phyloP scores from a whole-genome alignment of 2,329 filamentous ascomycete genomes.

The Ceratocystis cubensis region DNA sequence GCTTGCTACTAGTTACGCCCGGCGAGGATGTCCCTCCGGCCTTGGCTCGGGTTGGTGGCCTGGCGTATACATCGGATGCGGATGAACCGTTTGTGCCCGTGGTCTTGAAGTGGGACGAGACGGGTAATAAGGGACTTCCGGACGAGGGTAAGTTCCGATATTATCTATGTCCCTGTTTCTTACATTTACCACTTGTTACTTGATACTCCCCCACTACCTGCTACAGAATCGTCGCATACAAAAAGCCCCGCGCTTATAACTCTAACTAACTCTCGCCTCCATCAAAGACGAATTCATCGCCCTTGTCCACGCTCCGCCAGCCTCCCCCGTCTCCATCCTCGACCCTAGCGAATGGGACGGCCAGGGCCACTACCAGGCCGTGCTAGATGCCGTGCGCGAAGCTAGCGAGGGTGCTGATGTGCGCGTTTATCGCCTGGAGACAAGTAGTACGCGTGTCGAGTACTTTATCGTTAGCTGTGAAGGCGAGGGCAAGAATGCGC shows the following conservation, averaged over 20 bases:
- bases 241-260: neutral
- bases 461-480: slow-evolving; percentile 67
- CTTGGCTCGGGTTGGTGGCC: slow-evolving; percentile 42
- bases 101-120: slow-evolving; percentile 47
- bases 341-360: slow-evolving; percentile 62
- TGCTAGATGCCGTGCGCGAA: slow-evolving; percentile 56
- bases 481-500: slow-evolving; percentile 40
- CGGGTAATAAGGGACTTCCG: slow-evolving; percentile 39
- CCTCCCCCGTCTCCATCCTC: slow-evolving; percentile 50
- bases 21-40: slow-evolving; percentile 47
- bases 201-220: neutral
- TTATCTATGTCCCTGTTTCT: neutral
- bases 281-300: slow-evolving; percentile 53
- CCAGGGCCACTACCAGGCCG: slow-evolving; percentile 52
- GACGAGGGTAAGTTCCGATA: slow-evolving; percentile 42
- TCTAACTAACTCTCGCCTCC: neutral
- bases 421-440: slow-evolving; percentile 58
- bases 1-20: slow-evolving; percentile 41
- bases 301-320: slow-evolving; percentile 43
- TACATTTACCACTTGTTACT: neutral
- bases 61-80: slow-evolving; percentile 63
- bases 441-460: slow-evolving; percentile 46
- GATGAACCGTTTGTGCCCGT: slow-evolving; percentile 79
- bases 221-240: neutral
- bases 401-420: slow-evolving; percentile 53